Evolutionary conservation across 306 rosid species (phyloP), one percentile per base, ranked within the genome.

Genomic region (Elaeagnus macrophylla): DNA sequence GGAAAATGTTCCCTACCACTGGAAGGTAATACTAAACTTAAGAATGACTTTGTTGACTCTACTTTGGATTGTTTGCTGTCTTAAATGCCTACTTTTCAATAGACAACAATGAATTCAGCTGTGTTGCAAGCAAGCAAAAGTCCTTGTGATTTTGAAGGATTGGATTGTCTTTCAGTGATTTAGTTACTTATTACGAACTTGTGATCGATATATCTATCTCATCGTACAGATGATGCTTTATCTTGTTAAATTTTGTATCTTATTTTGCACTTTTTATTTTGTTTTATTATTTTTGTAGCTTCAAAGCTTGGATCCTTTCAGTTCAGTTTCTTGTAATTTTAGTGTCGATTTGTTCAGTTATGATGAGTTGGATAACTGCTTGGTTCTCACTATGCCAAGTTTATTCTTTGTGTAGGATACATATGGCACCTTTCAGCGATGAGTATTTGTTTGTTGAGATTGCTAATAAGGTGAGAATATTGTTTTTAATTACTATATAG

Each of bases 371-470:
- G 37, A 32, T 44, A 40, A 37, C 39, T 13, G 37, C 38, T 39
- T 64, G 39, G 59, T 66, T 72, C 59, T 77, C 60, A 70, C 73
- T 44, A 77, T 64, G 68, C 59, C 62, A 69, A 56, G 19, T 77
- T 76, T 53, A 75, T 74, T 74, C 37, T 56, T 67, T 67, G 20
- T 78, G 84, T 71, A 90, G 97, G 94, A 86, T 90, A 72, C 95
- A 90, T 75, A 86, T 90, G 97, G 97, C 97, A 63, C 97, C 97
- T 74, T 90, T 90, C 88, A 81, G 90, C 48, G 97, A 90, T 74
- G 95, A 90, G 68, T 90, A 86, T 78, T 74, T 90, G 66, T 90
- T 90, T 72, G 78, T 86, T 69, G 97, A 90, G 79, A 76, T 90
- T 53, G 95, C 97, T 63, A 90, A 86, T 67, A 90, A 90, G 97